These are phyloP conservation scores for Fimicolochytrium jonesii DNA, from an alignment of 192 early-diverging fungal genomes.

Conservation along the genomic window DNA sequence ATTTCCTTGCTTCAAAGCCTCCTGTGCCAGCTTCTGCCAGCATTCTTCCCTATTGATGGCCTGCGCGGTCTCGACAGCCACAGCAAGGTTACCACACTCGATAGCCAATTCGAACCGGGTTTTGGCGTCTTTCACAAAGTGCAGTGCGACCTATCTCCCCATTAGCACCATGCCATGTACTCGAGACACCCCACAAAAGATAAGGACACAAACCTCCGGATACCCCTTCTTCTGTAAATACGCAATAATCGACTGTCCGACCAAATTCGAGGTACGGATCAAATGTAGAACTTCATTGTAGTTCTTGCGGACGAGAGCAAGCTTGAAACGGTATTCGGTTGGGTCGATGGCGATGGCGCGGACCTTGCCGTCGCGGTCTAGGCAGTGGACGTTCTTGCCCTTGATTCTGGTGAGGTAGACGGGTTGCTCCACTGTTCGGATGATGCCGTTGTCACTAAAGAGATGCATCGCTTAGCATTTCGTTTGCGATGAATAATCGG, in stretches of 20 bases:
- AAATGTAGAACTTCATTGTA: slow-evolving; percentile 96
- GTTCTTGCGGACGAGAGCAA: slow-evolving; percentile 83
- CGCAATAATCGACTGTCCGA: slow-evolving; percentile 98
- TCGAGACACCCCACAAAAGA: not conserved
- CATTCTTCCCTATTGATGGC: slow-evolving; percentile 81
- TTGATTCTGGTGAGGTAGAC: slow-evolving; percentile 86
- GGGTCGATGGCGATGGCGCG: slow-evolving; percentile 87
- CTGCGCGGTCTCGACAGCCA: slow-evolving; percentile 93
- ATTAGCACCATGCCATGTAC: not conserved
- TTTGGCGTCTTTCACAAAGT: slow-evolving; percentile 96
- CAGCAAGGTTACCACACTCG: slow-evolving; percentile 94
- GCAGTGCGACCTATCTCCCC: slow-evolving; percentile 80
- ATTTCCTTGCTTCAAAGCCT: slow-evolving; percentile 89
- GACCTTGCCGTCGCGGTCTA: slow-evolving; percentile 91
- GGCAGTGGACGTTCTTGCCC: slow-evolving; percentile 77
- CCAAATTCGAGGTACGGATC: slow-evolving; percentile 91
- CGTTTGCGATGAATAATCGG: not conserved
- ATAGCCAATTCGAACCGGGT: slow-evolving; percentile 95
- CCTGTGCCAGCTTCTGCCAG: slow-evolving; percentile 84
- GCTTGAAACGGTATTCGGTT: slow-evolving; percentile 98
- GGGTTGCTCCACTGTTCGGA: slow-evolving; percentile 93
- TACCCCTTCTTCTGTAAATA: slow-evolving; percentile 99
- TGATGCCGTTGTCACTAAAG: slow-evolving; percentile 87
- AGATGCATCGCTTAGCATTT: not conserved
- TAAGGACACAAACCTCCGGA: slow-evolving; percentile 64